A percentile compares a stretch with the other conserved stretches of the same genome.
Conservation (phyloP, 2,329 filamentous ascomycete species). For the Arthrinium puccinioides region DNA sequence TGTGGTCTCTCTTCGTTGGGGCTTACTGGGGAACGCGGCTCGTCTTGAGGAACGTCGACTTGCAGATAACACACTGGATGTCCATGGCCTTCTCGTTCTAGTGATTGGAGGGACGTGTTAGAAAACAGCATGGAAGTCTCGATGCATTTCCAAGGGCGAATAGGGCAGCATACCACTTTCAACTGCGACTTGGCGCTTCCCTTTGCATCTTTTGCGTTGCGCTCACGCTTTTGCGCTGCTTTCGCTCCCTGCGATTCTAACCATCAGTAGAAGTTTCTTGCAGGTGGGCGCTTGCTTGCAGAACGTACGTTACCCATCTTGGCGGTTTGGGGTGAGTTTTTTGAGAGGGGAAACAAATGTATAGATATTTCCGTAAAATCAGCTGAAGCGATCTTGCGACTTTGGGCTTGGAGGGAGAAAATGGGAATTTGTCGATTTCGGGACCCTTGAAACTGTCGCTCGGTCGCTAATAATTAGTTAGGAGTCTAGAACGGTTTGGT, state of each 20-base stretch:
- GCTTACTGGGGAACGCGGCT: conserved; percentile 63
- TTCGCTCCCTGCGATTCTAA: conserved; percentile 60
- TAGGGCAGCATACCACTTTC: conserved; percentile 49
- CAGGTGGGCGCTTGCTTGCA: too few species aligned
- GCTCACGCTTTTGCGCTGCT: conserved; percentile 66
- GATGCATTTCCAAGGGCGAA: background rate
- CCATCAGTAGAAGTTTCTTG: too few species aligned
- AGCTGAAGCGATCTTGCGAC: too few species aligned
- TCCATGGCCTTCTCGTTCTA: conserved; percentile 68
- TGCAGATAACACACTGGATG: conserved; percentile 72
- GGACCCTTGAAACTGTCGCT: too few species aligned
- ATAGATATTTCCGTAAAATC: too few species aligned
- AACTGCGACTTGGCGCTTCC: conserved; percentile 58
- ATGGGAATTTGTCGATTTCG: too few species aligned
- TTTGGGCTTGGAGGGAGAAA: too few species aligned
- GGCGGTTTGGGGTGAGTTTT: background rate
- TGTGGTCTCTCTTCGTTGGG: too few species aligned
- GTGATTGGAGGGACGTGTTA: background rate
- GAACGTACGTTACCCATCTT: conserved; percentile 19
- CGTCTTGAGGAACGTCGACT: conserved; percentile 72
- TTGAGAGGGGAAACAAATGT: too few species aligned
- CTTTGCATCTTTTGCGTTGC: conserved; percentile 56
- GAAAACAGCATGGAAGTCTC: background rate
- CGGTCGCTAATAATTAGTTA: too few species aligned
- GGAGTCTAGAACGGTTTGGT: too few species aligned